Evolutionary conservation across 352 stramenopile species (phyloP).

Genomic region (Globisporangium apiculatum): DNA sequence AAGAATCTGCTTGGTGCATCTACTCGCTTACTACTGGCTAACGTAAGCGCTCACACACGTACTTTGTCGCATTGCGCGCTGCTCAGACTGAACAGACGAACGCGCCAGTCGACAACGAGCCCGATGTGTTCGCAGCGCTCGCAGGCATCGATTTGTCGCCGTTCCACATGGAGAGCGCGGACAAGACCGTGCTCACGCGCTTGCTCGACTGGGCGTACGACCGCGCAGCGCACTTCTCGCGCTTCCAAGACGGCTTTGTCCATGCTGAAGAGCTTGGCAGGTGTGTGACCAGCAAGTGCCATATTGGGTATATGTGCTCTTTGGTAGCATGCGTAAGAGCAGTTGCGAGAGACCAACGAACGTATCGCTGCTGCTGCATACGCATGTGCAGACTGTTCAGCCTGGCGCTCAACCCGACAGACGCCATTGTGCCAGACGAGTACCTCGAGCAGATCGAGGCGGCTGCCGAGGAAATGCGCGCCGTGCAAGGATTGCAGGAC

Average conservation of each 20-base stretch:
- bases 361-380: not conserved
- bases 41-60: too few species aligned
- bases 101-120: not conserved
- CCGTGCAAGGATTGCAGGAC: conserved; percentile 35
- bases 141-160: conserved; percentile 38
- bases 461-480: conserved; percentile 27
- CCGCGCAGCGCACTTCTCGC: conserved; percentile 25
- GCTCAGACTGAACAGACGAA: not conserved
- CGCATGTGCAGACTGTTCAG: conserved; percentile 31
- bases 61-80: not conserved
- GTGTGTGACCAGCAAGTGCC: not conserved
- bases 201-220: conserved; percentile 68
- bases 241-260: conserved; percentile 39
- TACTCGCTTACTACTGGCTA: too few species aligned
- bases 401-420: conserved; percentile 46
- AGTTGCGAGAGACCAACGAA: too few species aligned
- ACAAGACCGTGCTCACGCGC: conserved; percentile 34
- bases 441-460: conserved; percentile 28
- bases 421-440: conserved; percentile 38
- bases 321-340: not conserved
- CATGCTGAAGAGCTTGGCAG: conserved; percentile 38
- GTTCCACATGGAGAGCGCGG: conserved; percentile 52
- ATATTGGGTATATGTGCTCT: not conserved
- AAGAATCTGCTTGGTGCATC: too few species aligned
- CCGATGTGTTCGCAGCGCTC: conserved; percentile 23